Evolutionary conservation across 2,329 filamentous ascomycete species (phyloP).

Genomic region (Orbilia javanica): DNA sequence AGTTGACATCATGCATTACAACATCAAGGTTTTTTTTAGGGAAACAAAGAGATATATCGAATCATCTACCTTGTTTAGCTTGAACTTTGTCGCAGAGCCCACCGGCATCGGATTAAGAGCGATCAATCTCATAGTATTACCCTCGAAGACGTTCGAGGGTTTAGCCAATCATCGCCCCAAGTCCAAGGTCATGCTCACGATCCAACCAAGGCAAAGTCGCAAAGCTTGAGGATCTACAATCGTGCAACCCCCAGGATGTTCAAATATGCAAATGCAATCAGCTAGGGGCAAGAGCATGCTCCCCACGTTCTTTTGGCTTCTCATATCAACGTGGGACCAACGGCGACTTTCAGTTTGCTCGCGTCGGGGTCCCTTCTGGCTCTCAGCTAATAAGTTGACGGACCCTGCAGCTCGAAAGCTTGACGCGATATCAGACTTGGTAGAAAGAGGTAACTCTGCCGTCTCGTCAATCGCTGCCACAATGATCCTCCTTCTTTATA

Average conservation of each 20-base stretch:
- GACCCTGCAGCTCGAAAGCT: constrained; percentile 12
- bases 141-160: constrained; percentile 1
- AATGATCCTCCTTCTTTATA: constrained; percentile 25
- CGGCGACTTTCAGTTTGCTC: constrained; percentile 54
- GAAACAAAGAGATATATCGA: constrained; percentile 3
- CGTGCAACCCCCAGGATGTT: background rate
- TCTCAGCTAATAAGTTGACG: background rate
- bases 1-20: constrained; percentile 22
- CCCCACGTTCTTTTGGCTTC: constrained; percentile 26
- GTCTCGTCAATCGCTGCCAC: constrained; percentile 20
- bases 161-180: constrained; percentile 32
- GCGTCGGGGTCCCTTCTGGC: background rate
- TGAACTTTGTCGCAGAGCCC: constrained; percentile 8
- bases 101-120: constrained; percentile 5
- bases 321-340: constrained; percentile 35
- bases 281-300: constrained; percentile 6
- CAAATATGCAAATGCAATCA: background rate
- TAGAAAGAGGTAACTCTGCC: constrained; percentile 48
- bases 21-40: too few relatives aligned
- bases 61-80: constrained; percentile 12
- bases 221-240: constrained; percentile 13
- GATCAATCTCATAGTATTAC: constrained; percentile 18
- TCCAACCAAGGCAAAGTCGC: constrained; percentile 22
- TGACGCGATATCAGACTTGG: background rate
- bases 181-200: constrained; percentile 31